A percentile compares a stretch with the other conserved stretches of the same genome.
phyloP scores from a whole-genome alignment of 371 early-diverging fungal genomes.

The Mortierella polycephala region DNA sequence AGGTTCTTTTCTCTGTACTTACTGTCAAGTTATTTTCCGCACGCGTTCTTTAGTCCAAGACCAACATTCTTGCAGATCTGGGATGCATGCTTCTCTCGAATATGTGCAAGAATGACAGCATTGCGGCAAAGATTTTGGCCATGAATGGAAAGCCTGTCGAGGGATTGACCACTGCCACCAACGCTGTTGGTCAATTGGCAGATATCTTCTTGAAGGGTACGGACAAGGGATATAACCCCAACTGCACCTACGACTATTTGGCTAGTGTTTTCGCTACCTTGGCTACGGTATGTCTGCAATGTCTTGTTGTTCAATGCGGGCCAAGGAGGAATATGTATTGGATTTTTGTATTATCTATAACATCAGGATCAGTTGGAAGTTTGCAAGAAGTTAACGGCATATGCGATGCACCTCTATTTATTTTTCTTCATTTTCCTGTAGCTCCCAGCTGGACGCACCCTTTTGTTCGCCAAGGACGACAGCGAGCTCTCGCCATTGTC shows the following conservation, averaged over 20 bases:
- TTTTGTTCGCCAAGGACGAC: conserved; percentile 68
- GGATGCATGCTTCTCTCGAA: conserved; percentile 95
- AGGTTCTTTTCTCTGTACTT: conserved; percentile 12
- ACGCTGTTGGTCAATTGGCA: conserved; percentile 82
- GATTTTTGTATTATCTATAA: no score
- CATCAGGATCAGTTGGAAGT: no score
- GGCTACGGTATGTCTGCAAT: conserved; percentile 63
- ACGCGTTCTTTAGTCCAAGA: conserved; percentile 25
- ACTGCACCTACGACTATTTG: conserved; percentile 87
- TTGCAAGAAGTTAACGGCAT: background rate
- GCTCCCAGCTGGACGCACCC: conserved; percentile 77
- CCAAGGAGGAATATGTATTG: no score
- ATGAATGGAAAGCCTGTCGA: conserved; percentile 57
- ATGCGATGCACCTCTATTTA: background rate
- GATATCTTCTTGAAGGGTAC: conserved; percentile 88
- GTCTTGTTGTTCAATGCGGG: background rate
- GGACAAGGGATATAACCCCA: conserved; percentile 80
- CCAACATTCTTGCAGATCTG: conserved; percentile 71
- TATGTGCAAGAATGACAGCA: conserved; percentile 78
- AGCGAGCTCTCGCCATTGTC: conserved; percentile 77
- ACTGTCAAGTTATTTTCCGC: background rate
- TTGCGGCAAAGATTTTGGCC: conserved; percentile 67
- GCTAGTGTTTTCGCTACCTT: conserved; percentile 94
- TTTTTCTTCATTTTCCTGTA: conserved; percentile 18
- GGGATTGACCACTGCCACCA: conserved; percentile 57